Percentiles rank a stretch among this genome's conserved stretches.
Evolutionary conservation across 1,284 basidiomycete genomes (phyloP).

Genomic region (Ceraceosorus guamensis): DNA sequence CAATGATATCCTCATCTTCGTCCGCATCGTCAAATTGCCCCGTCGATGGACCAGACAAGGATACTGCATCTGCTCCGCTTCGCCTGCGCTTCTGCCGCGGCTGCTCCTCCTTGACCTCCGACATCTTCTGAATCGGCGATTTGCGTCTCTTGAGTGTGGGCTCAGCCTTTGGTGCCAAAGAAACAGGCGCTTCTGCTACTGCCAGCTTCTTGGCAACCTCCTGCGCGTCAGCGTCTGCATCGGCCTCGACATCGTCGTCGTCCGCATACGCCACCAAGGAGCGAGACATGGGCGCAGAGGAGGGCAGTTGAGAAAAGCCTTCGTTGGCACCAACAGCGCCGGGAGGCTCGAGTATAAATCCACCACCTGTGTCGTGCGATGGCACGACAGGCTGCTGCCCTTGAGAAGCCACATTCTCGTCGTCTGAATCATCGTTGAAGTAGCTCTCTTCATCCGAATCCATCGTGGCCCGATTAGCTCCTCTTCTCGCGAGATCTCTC

Average conservation of each 20-base stretch:
- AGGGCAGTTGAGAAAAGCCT: neutral
- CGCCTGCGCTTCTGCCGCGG: neutral
- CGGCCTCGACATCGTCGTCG: constrained; percentile 6
- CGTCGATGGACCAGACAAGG: no score
- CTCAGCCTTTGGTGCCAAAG: neutral
- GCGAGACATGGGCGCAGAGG: neutral
- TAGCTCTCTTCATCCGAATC: constrained; percentile 71
- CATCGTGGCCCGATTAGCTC: constrained; percentile 12
- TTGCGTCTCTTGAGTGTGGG: neutral
- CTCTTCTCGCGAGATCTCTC: constrained; percentile 12
- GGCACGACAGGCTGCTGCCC: no score
- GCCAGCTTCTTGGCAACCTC: neutral
- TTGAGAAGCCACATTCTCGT: no score
- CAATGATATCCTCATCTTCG: constrained; percentile 7
- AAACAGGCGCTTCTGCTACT: neutral
- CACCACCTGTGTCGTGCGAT: no score
- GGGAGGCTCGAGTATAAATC: no score
- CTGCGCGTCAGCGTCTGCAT: neutral
- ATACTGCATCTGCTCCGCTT: neutral
- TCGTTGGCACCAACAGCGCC: no score
- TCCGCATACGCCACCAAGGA: constrained; percentile 1
- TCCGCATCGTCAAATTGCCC: constrained; percentile 5
- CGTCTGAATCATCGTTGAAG: constrained; percentile 72
- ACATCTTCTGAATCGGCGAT: neutral
- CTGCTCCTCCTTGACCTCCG: neutral